Evolutionary conservation across 257 asterid genomes (phyloP).

Genomic region (Solanum virginianum): DNA sequence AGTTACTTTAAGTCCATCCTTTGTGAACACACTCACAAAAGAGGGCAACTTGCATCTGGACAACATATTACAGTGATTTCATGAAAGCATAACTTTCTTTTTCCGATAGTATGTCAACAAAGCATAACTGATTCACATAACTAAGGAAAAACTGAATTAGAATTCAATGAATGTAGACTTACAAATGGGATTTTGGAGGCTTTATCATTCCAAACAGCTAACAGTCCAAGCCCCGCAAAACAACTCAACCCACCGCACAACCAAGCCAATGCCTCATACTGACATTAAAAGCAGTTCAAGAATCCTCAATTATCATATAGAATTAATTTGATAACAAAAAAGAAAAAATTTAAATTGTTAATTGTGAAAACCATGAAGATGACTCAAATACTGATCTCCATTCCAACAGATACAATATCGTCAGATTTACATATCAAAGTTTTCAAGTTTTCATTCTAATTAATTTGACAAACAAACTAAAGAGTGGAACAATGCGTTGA

Average conservation of each 20-base stretch:
- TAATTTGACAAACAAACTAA: background rate
- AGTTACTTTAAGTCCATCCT: background rate
- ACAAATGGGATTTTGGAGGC: constrained; percentile 82
- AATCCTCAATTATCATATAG: background rate
- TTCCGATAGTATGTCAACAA: background rate
- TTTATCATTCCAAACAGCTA: constrained; percentile 86
- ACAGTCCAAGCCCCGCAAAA: constrained; percentile 58
- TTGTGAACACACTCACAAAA: background rate
- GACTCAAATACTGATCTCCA: background rate
- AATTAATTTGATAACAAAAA: background rate
- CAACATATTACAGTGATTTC: background rate
- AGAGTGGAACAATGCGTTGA: background rate
- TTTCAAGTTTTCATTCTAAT: background rate
- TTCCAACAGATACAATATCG: background rate
- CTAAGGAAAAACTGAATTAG: background rate
- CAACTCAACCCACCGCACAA: constrained; percentile 69
- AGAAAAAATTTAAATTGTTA: background rate
- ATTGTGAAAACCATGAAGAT: background rate
- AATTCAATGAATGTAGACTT: constrained; percentile 22
- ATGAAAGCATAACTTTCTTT: background rate
- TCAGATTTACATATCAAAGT: background rate
- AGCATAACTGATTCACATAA: background rate
- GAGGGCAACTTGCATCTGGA: background rate
- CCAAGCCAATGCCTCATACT: constrained; percentile 98
- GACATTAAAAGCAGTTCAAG: background rate